Base-by-base conservation (phyloP, 495 filamentous ascomycete genomes). In the Recurvomyces mirabilis region DNA sequence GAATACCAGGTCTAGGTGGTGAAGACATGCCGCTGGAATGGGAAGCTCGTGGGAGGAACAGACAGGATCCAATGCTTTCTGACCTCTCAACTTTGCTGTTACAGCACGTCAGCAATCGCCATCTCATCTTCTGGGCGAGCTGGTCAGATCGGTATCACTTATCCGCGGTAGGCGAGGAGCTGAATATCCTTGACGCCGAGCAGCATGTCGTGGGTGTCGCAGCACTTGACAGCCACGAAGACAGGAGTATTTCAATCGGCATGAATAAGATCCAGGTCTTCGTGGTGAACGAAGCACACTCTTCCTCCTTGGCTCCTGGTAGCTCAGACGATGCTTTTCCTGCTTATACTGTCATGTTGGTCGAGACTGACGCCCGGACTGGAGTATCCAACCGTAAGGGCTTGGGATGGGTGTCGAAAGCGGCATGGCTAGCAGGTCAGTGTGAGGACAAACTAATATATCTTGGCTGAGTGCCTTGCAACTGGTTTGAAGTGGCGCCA, bases 381-480 rank as follows among this genome's bases (percentile, higher is more conserved):
- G 34, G 34, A 5, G 18, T 37, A 15, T 14, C 34, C 15, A 37
- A 19, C 5, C 18, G 34, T 11, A 17, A 12, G 2, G 34, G 34
- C 15, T 13, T 37, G 14, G 34, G 14, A 13, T 6, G 34, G 34
- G 13, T 37, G 34, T 17, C 34, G 5, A 37, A 37, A 13, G 14
- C 34, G 13, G 13, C 5, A 19, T 37, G 34, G 34, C 18, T 37
- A 5, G 34, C 34, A 6, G 22, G 34, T 18, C 15, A 18, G 5
- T 19, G 15, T 11, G 12, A 5, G 3, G 14, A 19, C 5, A 17
- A 13, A 19, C 34, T 37, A 19, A 19, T 37, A 13, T 37, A 19
- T 37, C 34, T 37, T 7, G 34, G 34, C 14, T 37, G 34, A 37
- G 33, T n/a, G n/a, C n/a, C n/a, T n/a, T n/a, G n/a, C n/a, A n/a